Conservation (phyloP, 805 yeast genomes). For the Teunomyces stri region DNA sequence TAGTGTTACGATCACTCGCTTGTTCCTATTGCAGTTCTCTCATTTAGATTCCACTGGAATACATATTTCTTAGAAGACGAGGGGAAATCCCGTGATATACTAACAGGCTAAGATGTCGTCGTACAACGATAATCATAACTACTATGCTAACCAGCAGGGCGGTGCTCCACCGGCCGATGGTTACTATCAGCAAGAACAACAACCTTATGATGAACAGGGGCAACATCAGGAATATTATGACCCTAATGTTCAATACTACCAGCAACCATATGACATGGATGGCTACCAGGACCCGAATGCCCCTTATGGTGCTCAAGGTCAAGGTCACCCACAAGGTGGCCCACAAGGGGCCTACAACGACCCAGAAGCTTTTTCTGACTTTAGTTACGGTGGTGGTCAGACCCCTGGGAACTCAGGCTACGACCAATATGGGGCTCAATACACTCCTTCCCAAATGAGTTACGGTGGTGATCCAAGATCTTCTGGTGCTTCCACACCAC, state of each 20-base stretch:
- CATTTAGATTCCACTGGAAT: constrained; percentile 6
- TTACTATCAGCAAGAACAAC: constrained; percentile 41
- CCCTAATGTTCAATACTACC: constrained; percentile 45
- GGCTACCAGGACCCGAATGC: constrained; percentile 42
- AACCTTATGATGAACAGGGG: constrained; percentile 37
- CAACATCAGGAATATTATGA: constrained; percentile 50
- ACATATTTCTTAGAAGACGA: background rate
- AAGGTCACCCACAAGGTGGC: constrained; percentile 18
- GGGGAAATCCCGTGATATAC: constrained; percentile 10
- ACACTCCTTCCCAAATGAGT: constrained; percentile 84
- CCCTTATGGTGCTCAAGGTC: constrained; percentile 18
- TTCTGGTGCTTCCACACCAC: constrained; percentile 93
- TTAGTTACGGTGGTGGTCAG: constrained; percentile 54
- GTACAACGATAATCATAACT: constrained; percentile 54
- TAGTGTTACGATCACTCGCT: constrained; percentile 1
- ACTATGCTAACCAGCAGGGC: constrained; percentile 31
- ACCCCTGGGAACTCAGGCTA: constrained; percentile 62
- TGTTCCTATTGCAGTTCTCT: constrained; percentile 3
- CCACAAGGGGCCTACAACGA: constrained; percentile 36
- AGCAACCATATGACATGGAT: constrained; percentile 49
- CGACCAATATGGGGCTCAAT: constrained; percentile 66
- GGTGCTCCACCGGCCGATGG: constrained; percentile 24
- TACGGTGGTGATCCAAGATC: constrained; percentile 80
- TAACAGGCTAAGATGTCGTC: constrained; percentile 52
- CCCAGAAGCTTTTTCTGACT: constrained; percentile 67